A percentile compares a stretch with the other conserved stretches of the same genome.
phyloP scores from a whole-genome alignment of 2,329 filamentous ascomycete species.

The Pseudocercospora eumusae region DNA sequence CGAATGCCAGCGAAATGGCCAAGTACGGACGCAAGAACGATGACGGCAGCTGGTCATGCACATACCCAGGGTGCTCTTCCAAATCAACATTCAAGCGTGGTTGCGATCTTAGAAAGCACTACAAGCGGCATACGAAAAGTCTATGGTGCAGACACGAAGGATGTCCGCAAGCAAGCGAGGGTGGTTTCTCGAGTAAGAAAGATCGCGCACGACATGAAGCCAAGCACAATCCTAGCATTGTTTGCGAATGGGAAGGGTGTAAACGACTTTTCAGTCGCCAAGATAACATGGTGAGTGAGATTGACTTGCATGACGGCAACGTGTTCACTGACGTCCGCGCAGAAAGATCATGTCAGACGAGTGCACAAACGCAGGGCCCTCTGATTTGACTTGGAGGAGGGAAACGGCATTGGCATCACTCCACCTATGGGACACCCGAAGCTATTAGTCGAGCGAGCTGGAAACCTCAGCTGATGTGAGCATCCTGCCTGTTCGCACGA shows the following conservation, averaged over 20 bases:
- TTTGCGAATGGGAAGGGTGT: conserved; percentile 61
- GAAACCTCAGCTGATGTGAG: conserved; percentile 8
- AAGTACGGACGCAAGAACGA: conserved; percentile 48
- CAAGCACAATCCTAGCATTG: conserved; percentile 61
- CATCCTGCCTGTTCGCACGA: not conserved
- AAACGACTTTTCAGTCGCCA: conserved; percentile 61
- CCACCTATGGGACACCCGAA: not conserved
- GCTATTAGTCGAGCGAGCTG: not conserved
- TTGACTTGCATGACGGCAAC: not conserved
- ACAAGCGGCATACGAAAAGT: conserved; percentile 62
- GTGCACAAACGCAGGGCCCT: conserved; percentile 29
- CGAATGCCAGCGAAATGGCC: conserved; percentile 38
- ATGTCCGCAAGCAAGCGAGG: conserved; percentile 58
- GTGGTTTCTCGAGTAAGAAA: conserved; percentile 64
- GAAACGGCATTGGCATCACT: not conserved
- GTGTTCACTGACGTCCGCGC: conserved; percentile 15
- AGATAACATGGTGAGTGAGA: conserved; percentile 60
- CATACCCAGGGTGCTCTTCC: conserved; percentile 61
- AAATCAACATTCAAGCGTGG: conserved; percentile 59
- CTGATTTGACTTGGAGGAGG: conserved; percentile 15
- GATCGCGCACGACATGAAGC: conserved; percentile 63
- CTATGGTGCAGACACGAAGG: conserved; percentile 62
- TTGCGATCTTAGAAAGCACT: conserved; percentile 64
- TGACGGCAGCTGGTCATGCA: conserved; percentile 59
- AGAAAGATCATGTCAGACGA: conserved; percentile 38